A percentile compares a stretch with the other conserved stretches of the same genome.
phyloP scores from a whole-genome alignment of 495 filamentous ascomycete species.

The Penicillium lagena region DNA sequence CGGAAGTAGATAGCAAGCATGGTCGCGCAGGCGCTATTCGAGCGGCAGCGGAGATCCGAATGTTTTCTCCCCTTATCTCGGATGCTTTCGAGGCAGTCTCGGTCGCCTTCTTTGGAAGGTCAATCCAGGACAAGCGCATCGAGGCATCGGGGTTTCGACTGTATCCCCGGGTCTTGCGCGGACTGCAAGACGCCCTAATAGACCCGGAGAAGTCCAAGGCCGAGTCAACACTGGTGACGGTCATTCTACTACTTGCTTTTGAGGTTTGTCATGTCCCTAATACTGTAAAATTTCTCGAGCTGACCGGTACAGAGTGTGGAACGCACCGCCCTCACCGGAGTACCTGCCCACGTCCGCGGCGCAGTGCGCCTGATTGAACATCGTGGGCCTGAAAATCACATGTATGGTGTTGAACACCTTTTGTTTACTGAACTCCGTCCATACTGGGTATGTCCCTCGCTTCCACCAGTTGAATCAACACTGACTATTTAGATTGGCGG shows the following conservation, averaged over 20 bases:
- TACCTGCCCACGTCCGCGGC: slow-evolving; percentile 34
- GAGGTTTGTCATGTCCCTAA: slow-evolving; percentile 16
- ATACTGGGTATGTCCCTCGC: slow-evolving; percentile 31
- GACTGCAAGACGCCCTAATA: slow-evolving; percentile 32
- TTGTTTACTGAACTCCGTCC: slow-evolving; percentile 38
- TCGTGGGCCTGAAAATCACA: slow-evolving; percentile 39
- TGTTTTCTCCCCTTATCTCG: slow-evolving; percentile 36
- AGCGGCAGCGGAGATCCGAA: slow-evolving; percentile 35
- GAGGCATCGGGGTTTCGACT: slow-evolving; percentile 31
- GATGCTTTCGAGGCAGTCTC: slow-evolving; percentile 38
- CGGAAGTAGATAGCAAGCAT: slow-evolving; percentile 31
- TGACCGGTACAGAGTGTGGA: slow-evolving; percentile 31
- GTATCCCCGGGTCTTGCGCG: slow-evolving; percentile 34
- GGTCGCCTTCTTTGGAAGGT: slow-evolving; percentile 36
- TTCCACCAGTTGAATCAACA: background rate
- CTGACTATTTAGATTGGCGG: slow-evolving; percentile 25
- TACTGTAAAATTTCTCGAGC: background rate
- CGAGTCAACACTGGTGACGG: slow-evolving; percentile 38
- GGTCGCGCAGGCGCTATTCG: slow-evolving; percentile 36
- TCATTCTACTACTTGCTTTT: slow-evolving; percentile 38
- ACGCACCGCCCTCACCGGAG: slow-evolving; percentile 28
- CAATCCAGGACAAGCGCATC: slow-evolving; percentile 29
- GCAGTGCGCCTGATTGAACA: slow-evolving; percentile 39
- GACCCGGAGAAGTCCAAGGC: slow-evolving; percentile 36
- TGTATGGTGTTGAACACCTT: slow-evolving; percentile 39